Base-by-base conservation (phyloP, 208 protist genomes). In the Wallacemonas sp. region DNA sequence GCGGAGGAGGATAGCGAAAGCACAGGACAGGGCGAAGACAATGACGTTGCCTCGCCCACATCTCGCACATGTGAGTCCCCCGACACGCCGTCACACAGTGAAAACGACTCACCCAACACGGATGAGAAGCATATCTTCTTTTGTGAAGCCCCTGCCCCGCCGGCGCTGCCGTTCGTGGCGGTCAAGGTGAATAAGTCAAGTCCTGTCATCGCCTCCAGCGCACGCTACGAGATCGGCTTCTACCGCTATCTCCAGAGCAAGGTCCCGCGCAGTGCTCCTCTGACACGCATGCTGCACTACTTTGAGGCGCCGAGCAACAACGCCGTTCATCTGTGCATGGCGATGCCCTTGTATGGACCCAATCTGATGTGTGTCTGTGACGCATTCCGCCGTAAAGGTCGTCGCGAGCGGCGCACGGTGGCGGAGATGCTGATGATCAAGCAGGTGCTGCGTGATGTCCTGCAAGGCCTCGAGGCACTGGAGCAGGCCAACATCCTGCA, bases 361-460 rank as follows among this genome's bases (percentile, higher is more conserved):
- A 93, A 96, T 65, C 68, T 96, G 24, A 80, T 96, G n/a, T 82
- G 79, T 24, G 77, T 96, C 19, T 82, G 93, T 56, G 83, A 96
- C 46, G 75, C 83, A 22, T 79, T 89, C 62, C 78, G 75, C 26
- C 47, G 55, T 2, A 77, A 72, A 51, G 70, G 47, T 6, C 68
- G 82, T 46, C 73, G 71, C 14, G 33, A 67, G 24, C 70, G 73
- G 3, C 87, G 87, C 31, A 82, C 31, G 22, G 44, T 66, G 8
- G 72, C 72, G n/a, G 90, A 96, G 24, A 66, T 93, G 58, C 53
- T 64, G 24, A 66, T 93, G 34, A 70, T 94, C 26, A 95, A 97
- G 70, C 77, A 96, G 44, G 77, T 95, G 34, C 22, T 92, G 14
- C 38, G 65, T 22, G 92, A 87, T 30, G 60, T 91, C 1, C 80